Evolutionary conservation across 768 basidiomycete genomes (phyloP).

Genomic region (Coprinellus aureogranulatus): DNA sequence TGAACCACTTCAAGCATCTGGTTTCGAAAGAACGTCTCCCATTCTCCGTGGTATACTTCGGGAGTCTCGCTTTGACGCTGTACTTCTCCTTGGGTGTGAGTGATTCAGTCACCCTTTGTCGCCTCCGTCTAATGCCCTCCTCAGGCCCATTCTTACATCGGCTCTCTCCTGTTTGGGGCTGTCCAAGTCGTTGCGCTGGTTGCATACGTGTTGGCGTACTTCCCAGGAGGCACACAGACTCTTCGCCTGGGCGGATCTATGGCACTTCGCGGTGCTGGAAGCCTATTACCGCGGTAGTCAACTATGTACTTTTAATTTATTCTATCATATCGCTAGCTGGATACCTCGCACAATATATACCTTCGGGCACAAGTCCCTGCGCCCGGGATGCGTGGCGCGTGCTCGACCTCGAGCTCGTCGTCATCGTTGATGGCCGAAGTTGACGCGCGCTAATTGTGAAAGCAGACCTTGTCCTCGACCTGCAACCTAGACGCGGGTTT

Average conservation of each 20-base stretch:
- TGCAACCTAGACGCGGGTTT: no score
- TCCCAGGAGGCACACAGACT: constrained; percentile 86
- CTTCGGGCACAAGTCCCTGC: background rate
- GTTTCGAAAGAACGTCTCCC: constrained; percentile 79
- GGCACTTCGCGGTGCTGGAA: constrained; percentile 81
- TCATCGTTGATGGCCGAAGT: no score
- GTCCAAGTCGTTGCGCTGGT: constrained; percentile 85
- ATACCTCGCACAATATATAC: constrained; percentile 4
- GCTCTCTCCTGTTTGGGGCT: constrained; percentile 78
- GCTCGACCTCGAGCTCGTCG: no score
- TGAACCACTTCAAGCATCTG: constrained; percentile 90
- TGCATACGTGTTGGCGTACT: constrained; percentile 90
- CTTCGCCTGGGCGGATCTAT: constrained; percentile 77
- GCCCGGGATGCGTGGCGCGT: no score
- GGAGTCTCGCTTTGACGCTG: constrained; percentile 79
- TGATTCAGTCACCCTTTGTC: constrained; percentile 6
- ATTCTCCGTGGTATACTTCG: constrained; percentile 80
- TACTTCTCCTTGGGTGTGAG: constrained; percentile 89
- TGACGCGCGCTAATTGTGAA: no score
- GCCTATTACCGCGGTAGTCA: constrained; percentile 70
- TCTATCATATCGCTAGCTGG: background rate
- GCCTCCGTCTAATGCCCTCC: background rate
- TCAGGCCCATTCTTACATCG: constrained; percentile 81
- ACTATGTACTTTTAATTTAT: constrained; percentile 10
- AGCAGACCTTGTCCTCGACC: no score